A percentile compares a stretch with the other conserved stretches of the same genome.
phyloP scores from a whole-genome alignment of 2,329 filamentous ascomycete genomes.

The Didymella exigua region DNA sequence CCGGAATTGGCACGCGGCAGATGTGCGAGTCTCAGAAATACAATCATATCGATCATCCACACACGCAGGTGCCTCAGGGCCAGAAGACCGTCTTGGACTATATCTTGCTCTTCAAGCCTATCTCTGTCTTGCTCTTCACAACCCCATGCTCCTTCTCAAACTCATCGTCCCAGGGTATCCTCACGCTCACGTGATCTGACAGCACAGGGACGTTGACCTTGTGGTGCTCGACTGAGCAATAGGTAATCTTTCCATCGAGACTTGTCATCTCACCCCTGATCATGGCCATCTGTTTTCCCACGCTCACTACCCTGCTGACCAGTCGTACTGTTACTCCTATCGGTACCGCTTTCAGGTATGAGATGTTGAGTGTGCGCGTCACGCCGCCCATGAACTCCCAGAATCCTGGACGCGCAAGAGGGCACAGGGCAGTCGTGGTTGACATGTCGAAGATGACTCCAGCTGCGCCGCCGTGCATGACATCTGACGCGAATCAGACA shows the following conservation, averaged over 20 bases:
- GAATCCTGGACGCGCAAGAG: constrained; percentile 55
- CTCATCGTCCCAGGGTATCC: constrained; percentile 53
- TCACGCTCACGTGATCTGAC: constrained; percentile 48
- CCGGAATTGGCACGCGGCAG: neutral
- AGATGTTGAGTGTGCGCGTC: constrained; percentile 57
- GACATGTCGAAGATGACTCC: constrained; percentile 51
- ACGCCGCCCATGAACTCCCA: constrained; percentile 62
- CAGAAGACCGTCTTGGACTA: constrained; percentile 1
- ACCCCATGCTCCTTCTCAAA: constrained; percentile 43
- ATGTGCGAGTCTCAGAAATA: neutral
- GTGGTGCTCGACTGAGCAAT: constrained; percentile 60
- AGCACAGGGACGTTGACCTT: constrained; percentile 55
- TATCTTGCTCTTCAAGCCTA: constrained; percentile 26
- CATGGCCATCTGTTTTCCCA: constrained; percentile 59
- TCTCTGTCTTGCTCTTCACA: constrained; percentile 13
- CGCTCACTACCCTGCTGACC: constrained; percentile 51
- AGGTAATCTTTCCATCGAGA: constrained; percentile 55
- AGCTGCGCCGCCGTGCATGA: constrained; percentile 50
- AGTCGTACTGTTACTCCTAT: constrained; percentile 54
- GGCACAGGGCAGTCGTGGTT: constrained; percentile 57
- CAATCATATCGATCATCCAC: neutral
- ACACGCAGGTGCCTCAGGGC: neutral
- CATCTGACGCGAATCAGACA: constrained; percentile 33
- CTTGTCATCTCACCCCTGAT: constrained; percentile 58
- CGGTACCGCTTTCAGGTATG: constrained; percentile 58